Evolutionary conservation across 176 grass and related monocot species (phyloP).

Genomic region (Pontederia paniculata): DNA sequence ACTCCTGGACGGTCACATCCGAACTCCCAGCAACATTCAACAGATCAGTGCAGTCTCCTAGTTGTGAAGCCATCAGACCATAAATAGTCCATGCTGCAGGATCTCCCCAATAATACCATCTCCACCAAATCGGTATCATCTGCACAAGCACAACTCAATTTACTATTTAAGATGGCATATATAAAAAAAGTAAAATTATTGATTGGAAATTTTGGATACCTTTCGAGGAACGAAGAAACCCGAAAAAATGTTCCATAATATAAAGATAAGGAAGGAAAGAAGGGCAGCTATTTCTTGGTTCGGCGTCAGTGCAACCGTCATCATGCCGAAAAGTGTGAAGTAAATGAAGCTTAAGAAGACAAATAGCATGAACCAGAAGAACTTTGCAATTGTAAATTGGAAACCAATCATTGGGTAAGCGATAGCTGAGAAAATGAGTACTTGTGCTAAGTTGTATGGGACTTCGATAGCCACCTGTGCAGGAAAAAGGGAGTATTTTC

Average conservation of each 20-base stretch:
- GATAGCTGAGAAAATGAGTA: constrained; percentile 19
- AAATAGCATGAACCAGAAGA: constrained; percentile 54
- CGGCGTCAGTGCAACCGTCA: constrained; percentile 64
- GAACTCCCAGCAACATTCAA: constrained; percentile 18
- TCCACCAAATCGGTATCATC: constrained; percentile 48
- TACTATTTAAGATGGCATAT: not conserved
- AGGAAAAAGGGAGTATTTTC: not conserved
- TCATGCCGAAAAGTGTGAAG: constrained; percentile 62
- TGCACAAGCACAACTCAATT: not conserved
- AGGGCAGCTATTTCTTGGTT: constrained; percentile 60
- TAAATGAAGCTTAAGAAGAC: constrained; percentile 58
- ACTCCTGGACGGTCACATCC: constrained; percentile 25
- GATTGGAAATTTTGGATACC: constrained; percentile 24
- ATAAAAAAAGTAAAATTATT: not conserved
- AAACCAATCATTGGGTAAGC: constrained; percentile 50
- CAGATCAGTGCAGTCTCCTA: constrained; percentile 24
- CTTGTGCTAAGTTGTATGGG: constrained; percentile 38
- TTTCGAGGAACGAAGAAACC: constrained; percentile 55
- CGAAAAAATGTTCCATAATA: constrained; percentile 68
- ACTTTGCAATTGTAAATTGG: constrained; percentile 22
- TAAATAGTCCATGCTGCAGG: constrained; percentile 40
- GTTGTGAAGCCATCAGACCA: constrained; percentile 34
- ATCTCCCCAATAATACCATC: constrained; percentile 50
- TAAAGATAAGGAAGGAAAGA: constrained; percentile 54
- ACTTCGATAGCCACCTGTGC: constrained; percentile 8